Percentiles rank a stretch among this genome's conserved stretches.
Conservation (phyloP, 495 filamentous ascomycete species). For the Penicillium robsamsonii region DNA sequence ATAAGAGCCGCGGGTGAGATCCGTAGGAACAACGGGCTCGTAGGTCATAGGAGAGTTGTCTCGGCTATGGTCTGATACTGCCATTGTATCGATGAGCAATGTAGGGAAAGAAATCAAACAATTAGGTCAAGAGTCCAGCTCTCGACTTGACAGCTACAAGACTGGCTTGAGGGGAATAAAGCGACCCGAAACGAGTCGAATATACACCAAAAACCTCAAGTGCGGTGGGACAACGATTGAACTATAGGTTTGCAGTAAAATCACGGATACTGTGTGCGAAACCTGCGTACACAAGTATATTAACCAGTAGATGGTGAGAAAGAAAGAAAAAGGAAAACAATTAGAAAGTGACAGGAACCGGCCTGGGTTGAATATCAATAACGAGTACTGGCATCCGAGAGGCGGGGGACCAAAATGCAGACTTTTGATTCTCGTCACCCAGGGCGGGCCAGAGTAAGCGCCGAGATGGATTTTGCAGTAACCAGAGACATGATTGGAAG, state of each 20-base stretch:
- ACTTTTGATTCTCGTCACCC: conserved; percentile 24
- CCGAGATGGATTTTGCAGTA: conserved; percentile 25
- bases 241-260: conserved; percentile 15
- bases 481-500: conserved; percentile 32
- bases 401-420: conserved; percentile 24
- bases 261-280: conserved; percentile 34
- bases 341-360: conserved; percentile 19
- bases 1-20: conserved; percentile 35
- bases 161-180: conserved; percentile 4
- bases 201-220: conserved; percentile 13
- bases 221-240: conserved; percentile 24
- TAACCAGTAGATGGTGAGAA: conserved; percentile 14
- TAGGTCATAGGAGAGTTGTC: conserved; percentile 33
- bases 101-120: conserved; percentile 8
- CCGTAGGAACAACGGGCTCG: conserved; percentile 33
- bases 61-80: conserved; percentile 26
- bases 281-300: conserved; percentile 37
- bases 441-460: conserved; percentile 33
- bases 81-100: conserved; percentile 26
- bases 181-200: conserved; percentile 13
- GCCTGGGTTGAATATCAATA: conserved; percentile 39
- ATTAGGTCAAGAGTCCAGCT: conserved; percentile 39
- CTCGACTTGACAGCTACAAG: conserved; percentile 17
- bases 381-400: conserved; percentile 10
- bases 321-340: conserved; percentile 19